These are phyloP conservation scores for Boletus pseudopeckii DNA, from an alignment of 768 basidiomycete genomes.

Conservation along the genomic window DNA sequence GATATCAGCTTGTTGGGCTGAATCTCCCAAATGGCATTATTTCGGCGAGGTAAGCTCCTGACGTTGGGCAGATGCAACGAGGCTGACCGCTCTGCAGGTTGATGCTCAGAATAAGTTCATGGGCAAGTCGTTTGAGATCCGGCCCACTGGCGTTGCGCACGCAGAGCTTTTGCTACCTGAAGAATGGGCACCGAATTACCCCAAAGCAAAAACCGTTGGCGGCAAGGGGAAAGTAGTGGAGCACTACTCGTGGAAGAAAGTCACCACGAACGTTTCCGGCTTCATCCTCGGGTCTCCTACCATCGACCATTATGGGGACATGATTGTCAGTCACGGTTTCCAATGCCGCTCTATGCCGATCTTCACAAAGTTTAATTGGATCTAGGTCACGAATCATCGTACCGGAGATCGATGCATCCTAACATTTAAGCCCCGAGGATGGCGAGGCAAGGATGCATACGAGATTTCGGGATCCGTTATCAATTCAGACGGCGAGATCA, in stretches of 20 bases:
- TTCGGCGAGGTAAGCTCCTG: constrained; percentile 65
- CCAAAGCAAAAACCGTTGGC: constrained; percentile 44
- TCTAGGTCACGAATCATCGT: constrained; percentile 77
- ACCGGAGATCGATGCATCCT: constrained; percentile 84
- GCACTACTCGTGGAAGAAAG: constrained; percentile 96
- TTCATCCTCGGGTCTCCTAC: constrained; percentile 89
- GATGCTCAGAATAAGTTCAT: constrained; percentile 97
- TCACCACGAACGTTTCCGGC: constrained; percentile 85
- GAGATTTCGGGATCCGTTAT: constrained; percentile 88
- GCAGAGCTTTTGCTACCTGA: constrained; percentile 75
- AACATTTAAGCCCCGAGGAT: constrained; percentile 95
- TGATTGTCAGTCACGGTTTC: constrained; percentile 74
- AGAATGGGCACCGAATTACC: constrained; percentile 60
- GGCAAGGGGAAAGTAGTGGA: constrained; percentile 64
- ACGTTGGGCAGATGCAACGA: not conserved
- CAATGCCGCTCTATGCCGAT: not conserved
- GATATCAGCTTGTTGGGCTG: constrained; percentile 93
- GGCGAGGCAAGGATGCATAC: constrained; percentile 87
- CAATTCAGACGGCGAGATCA: constrained; percentile 58
- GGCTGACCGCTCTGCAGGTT: constrained; percentile 47
- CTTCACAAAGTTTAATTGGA: constrained; percentile 3
- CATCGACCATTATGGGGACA: constrained; percentile 93
- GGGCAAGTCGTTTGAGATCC: constrained; percentile 94
- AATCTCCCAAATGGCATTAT: constrained; percentile 86
- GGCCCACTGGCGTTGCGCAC: constrained; percentile 93